Evolutionary conservation across 176 grass and related monocot species (phyloP).

Genomic region (Bolboschoenus planiculmis): DNA sequence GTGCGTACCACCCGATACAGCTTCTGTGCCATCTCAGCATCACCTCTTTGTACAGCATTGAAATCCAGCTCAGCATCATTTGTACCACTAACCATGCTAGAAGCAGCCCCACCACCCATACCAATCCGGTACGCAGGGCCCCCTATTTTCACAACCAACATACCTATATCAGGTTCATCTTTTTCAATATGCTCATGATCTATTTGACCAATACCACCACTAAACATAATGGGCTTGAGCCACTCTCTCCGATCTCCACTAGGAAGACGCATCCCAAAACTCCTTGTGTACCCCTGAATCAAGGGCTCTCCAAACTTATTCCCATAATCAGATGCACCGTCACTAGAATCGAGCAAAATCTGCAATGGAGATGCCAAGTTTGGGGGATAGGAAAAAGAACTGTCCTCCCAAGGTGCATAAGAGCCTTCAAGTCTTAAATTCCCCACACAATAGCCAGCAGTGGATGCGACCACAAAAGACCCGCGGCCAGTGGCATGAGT

Average conservation of each 20-base stretch:
- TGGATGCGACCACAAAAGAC: slow-evolving; percentile 80
- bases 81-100: slow-evolving; percentile 90
- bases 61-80: slow-evolving; percentile 95
- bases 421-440: slow-evolving; percentile 68
- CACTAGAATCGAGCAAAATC: slow-evolving; percentile 77
- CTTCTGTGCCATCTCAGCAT: slow-evolving; percentile 96
- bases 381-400: slow-evolving; percentile 60
- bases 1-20: slow-evolving; percentile 78
- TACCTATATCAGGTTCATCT: slow-evolving; percentile 68
- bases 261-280: slow-evolving; percentile 67
- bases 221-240: slow-evolving; percentile 99
- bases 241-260: slow-evolving; percentile 77
- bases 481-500: slow-evolving; percentile 86
- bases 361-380: slow-evolving; percentile 74
- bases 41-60: slow-evolving; percentile 88
- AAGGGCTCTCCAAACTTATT: slow-evolving; percentile 94
- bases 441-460: slow-evolving; percentile 82
- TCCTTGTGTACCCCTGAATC: slow-evolving; percentile 87
- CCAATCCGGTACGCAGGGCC: slow-evolving; percentile 92
- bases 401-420: slow-evolving; percentile 81
- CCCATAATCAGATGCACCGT: slow-evolving; percentile 90
- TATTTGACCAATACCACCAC: slow-evolving; percentile 82
- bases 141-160: slow-evolving; percentile 97
- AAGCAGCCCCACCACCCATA: slow-evolving; percentile 93
- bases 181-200: slow-evolving; percentile 78